Percentiles rank a stretch among this genome's conserved stretches.
Evolutionary conservation across 148 eudicot genomes (phyloP).

Genomic region (Silene latifolia): DNA sequence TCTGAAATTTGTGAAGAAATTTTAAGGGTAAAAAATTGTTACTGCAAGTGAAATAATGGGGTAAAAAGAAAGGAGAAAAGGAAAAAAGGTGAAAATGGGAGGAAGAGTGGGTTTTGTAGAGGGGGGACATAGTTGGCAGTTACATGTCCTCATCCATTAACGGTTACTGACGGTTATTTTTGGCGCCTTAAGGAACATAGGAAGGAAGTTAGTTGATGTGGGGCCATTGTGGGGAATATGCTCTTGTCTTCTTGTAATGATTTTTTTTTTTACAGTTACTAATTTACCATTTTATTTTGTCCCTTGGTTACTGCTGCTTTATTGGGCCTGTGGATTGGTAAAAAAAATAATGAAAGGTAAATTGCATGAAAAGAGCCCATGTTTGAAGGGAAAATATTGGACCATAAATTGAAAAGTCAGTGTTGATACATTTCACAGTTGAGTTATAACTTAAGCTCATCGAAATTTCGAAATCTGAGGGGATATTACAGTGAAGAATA

Average conservation of each 20-base stretch:
- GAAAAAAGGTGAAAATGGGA: conserved; percentile 25
- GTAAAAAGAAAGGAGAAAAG: not conserved
- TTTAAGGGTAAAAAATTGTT: not conserved
- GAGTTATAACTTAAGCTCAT: too few relatives aligned
- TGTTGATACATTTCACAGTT: too few relatives aligned
- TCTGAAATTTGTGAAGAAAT: not conserved
- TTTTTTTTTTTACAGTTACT: not conserved
- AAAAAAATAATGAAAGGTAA: too few relatives aligned
- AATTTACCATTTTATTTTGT: not conserved
- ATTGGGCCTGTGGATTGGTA: not conserved
- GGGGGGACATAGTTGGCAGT: conserved; percentile 16
- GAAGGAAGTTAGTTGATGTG: conserved; percentile 8
- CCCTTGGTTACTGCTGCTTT: not conserved
- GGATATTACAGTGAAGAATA: not conserved
- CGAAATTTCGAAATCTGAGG: too few relatives aligned
- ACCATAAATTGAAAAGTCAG: too few relatives aligned
- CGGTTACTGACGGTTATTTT: conserved; percentile 22
- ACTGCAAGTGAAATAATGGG: not conserved
- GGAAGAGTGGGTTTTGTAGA: conserved; percentile 18
- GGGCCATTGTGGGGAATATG: not conserved
- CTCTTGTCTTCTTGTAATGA: not conserved
- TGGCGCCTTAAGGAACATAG: not conserved
- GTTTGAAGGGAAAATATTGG: not conserved
- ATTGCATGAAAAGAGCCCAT: not conserved
- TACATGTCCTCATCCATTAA: conserved; percentile 11